Base-by-base conservation (phyloP, 2,329 filamentous ascomycete species). In the Dothiorella sarmentorum region DNA sequence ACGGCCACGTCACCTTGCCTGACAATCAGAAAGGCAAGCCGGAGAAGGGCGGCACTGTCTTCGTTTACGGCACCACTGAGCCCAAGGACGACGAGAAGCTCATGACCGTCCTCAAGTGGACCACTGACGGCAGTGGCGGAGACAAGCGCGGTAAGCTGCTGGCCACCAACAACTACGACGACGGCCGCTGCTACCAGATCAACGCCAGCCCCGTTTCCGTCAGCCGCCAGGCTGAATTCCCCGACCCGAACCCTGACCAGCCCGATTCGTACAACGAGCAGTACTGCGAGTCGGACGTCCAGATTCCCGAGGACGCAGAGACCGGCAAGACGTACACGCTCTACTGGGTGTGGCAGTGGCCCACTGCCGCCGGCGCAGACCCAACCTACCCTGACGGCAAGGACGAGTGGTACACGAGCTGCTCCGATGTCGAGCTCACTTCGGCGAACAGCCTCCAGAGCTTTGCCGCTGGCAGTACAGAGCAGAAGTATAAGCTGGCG, bases 261-360 rank as follows among this genome's bases (percentile, higher is more conserved):
- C 38, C 56, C n/a, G 35, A n/a, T 17, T 38, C 69, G 4, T 68
- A 60, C 35, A 65, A 66, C 18, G 68, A 69, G n/a, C 70, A 73
- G 55, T 73, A 75, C 44, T 96, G 92, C 75, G 91, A 96, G 72
- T 85, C 85, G 33, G 86, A 92, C 67, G 75, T 96, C 47, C 80
- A 85, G 67, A 77, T 97, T n/a, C 92, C 92, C 1, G 67, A 75
- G 3, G 81, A 88, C 66, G 75, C 84, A 56, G 73, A 80, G 20
- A 72, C 78, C 7, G 83, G 84, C 37, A 80, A 83, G 20, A 79
- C 80, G 35, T 89, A 91, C 70, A 91, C 90, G 3, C 75, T 95
- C 53, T 94, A 95, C 78, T 96, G 91, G 91, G 86, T 96, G 55
- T 96, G 92, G 92, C 87, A 94, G 72, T 96, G 90, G 90, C 87